Evolutionary conservation across 1,284 basidiomycete species (phyloP).

Genomic region (Ceratobasidium sp.): DNA sequence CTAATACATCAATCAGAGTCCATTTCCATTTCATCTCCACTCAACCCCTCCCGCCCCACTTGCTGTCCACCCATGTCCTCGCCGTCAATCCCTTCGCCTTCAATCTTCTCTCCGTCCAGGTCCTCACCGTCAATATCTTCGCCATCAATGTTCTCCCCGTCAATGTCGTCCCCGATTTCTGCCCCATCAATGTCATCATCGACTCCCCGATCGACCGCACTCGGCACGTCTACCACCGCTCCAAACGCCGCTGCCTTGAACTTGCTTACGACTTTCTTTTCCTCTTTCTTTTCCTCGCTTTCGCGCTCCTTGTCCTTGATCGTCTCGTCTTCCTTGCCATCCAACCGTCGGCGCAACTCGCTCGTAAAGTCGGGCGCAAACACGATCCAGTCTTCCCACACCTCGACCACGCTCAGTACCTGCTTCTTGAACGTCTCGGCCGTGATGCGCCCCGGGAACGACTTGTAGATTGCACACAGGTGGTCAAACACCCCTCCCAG

Average conservation of each 20-base stretch:
- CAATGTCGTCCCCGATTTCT: conserved; percentile 44
- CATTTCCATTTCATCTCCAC: conserved; percentile 18
- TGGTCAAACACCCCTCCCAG: conserved; percentile 92
- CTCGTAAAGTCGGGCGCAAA: conserved; percentile 83
- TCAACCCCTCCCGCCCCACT: neutral
- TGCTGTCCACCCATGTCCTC: conserved; percentile 16
- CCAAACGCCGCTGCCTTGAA: conserved; percentile 79
- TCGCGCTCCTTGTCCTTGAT: conserved; percentile 46
- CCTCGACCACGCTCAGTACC: conserved; percentile 81
- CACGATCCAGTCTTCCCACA: conserved; percentile 97
- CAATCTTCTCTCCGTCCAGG: conserved; percentile 54
- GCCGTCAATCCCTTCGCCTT: conserved; percentile 49
- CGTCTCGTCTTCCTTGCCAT: conserved; percentile 58
- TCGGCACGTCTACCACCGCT: conserved; percentile 39
- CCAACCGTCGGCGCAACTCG: conserved; percentile 72
- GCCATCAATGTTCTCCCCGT: conserved; percentile 56
- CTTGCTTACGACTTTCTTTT: conserved; percentile 56
- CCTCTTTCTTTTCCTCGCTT: conserved; percentile 45
- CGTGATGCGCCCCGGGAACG: conserved; percentile 89
- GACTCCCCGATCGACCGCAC: conserved; percentile 43
- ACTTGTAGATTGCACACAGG: conserved; percentile 88
- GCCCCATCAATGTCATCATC: conserved; percentile 50
- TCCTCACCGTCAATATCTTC: conserved; percentile 57
- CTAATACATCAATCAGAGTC: conserved; percentile 5
- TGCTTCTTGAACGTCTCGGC: conserved; percentile 93